Conservation (phyloP, 495 filamentous ascomycete genomes). For the Massariosphaeria phaeospora region DNA sequence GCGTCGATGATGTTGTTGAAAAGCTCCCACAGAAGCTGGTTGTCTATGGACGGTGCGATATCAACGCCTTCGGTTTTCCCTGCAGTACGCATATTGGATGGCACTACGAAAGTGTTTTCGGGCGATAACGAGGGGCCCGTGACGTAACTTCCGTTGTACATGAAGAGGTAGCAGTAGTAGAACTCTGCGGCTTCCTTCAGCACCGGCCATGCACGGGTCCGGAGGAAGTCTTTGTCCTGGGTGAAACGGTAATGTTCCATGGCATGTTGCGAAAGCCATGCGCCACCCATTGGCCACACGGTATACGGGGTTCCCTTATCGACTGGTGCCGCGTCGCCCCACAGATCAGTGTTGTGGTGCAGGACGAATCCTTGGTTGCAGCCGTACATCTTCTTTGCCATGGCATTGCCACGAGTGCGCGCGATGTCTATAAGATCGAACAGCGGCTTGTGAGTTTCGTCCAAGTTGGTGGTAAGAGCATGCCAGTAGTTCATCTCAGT, state of each 20-base stretch:
- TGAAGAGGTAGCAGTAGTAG: constrained; percentile 23
- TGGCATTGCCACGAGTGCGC: constrained; percentile 38
- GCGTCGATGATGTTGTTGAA: constrained; percentile 21
- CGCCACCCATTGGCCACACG: constrained; percentile 22
- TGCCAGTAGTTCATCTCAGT: constrained; percentile 59
- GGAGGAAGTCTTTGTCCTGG: constrained; percentile 17
- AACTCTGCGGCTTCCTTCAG: constrained; percentile 22
- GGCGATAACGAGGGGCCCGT: constrained; percentile 26
- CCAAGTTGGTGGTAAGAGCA: constrained; percentile 43
- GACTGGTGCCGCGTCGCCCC: constrained; percentile 29
- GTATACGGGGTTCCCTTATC: constrained; percentile 23
- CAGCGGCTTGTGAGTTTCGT: constrained; percentile 29
- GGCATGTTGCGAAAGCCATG: constrained; percentile 23
- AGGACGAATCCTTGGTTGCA: constrained; percentile 42
- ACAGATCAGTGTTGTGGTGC: constrained; percentile 33
- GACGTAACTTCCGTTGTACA: constrained; percentile 20
- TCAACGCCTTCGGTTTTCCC: not conserved
- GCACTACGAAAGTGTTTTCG: constrained; percentile 25
- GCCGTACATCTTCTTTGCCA: constrained; percentile 48
- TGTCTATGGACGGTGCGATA: constrained; percentile 19
- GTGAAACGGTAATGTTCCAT: constrained; percentile 30
- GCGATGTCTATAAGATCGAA: constrained; percentile 45
- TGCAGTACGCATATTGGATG: constrained; percentile 4
- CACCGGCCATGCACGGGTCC: constrained; percentile 3
- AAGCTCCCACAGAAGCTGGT: constrained; percentile 22